phyloP scores from a whole-genome alignment of 768 basidiomycete genomes.

The Collybia nuda region DNA sequence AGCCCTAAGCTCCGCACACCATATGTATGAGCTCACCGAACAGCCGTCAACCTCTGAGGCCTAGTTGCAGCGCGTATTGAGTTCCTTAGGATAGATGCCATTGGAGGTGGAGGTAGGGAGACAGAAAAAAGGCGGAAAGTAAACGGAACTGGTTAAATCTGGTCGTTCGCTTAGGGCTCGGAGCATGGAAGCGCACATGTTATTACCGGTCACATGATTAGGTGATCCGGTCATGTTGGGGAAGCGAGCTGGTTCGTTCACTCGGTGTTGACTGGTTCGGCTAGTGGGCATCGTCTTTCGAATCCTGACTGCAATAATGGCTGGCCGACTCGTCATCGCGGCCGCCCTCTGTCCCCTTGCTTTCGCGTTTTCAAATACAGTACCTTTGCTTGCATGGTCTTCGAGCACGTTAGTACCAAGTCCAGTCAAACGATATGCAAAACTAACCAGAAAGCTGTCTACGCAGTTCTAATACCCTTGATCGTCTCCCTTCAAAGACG shows the following conservation, averaged over 20 bases:
- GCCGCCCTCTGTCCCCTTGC: conserved; percentile 45
- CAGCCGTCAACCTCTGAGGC: conserved; percentile 2
- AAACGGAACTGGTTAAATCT: too few relatives aligned
- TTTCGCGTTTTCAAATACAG: conserved; percentile 59
- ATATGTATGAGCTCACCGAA: conserved; percentile 4
- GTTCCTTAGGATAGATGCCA: conserved; percentile 14
- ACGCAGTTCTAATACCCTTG: conserved; percentile 49
- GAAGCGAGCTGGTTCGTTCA: too few relatives aligned
- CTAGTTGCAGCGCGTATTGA: conserved; percentile 10
- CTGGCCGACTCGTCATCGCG: conserved; percentile 38
- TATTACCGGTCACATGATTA: too few relatives aligned
- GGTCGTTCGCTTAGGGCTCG: too few relatives aligned
- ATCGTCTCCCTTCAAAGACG: conserved; percentile 33
- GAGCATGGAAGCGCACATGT: too few relatives aligned
- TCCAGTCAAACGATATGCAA: conserved; percentile 1
- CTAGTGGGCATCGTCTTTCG: too few relatives aligned
- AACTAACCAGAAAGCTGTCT: background rate
- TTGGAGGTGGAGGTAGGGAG: background rate
- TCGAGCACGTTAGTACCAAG: conserved; percentile 50
- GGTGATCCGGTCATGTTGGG: too few relatives aligned
- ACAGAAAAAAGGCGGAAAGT: too few relatives aligned
- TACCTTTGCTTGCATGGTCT: conserved; percentile 72
- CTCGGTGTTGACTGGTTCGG: too few relatives aligned
- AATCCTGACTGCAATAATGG: conserved; percentile 31
- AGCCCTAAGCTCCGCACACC: background rate